phyloP scores from a whole-genome alignment of 768 basidiomycete species.

The Baorangia bicolor region DNA sequence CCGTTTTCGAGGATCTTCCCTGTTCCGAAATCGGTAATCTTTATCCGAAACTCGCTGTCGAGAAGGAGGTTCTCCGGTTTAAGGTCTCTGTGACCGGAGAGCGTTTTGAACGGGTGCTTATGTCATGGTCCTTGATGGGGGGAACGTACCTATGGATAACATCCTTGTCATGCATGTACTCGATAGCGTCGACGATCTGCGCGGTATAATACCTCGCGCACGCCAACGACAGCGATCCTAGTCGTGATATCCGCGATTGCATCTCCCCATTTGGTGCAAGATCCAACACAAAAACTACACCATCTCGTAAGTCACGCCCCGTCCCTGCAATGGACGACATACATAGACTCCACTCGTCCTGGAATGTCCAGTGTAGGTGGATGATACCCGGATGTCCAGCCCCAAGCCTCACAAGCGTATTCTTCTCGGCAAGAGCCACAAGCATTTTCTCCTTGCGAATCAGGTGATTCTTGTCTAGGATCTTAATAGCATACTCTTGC shows the following conservation, averaged over 20 bases:
- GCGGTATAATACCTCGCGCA: constrained; percentile 87
- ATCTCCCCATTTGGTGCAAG: constrained; percentile 76
- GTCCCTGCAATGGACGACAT: constrained; percentile 31
- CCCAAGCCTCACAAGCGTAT: constrained; percentile 63
- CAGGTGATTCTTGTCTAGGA: constrained; percentile 82
- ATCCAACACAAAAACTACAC: constrained; percentile 75
- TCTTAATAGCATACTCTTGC: constrained; percentile 73
- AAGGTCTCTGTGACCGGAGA: constrained; percentile 50
- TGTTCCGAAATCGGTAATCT: constrained; percentile 97
- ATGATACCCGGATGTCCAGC: constrained; percentile 80
- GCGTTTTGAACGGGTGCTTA: constrained; percentile 3
- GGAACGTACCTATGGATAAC: constrained; percentile 75
- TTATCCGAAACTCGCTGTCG: constrained; percentile 83
- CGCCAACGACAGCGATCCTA: constrained; percentile 82
- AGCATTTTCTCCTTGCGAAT: constrained; percentile 74
- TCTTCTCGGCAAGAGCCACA: constrained; percentile 79
- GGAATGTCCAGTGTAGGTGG: constrained; percentile 79
- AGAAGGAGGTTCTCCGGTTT: constrained; percentile 90
- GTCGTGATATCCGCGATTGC: constrained; percentile 63
- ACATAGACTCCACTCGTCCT: constrained; percentile 85
- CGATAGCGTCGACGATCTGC: constrained; percentile 84
- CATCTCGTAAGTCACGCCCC: constrained; percentile 2
- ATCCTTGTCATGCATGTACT: constrained; percentile 87
- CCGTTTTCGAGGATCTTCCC: constrained; percentile 68
- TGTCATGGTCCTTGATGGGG: constrained; percentile 5